Conservation (phyloP, 306 rosid genomes). For the Clitoria ternatea region DNA sequence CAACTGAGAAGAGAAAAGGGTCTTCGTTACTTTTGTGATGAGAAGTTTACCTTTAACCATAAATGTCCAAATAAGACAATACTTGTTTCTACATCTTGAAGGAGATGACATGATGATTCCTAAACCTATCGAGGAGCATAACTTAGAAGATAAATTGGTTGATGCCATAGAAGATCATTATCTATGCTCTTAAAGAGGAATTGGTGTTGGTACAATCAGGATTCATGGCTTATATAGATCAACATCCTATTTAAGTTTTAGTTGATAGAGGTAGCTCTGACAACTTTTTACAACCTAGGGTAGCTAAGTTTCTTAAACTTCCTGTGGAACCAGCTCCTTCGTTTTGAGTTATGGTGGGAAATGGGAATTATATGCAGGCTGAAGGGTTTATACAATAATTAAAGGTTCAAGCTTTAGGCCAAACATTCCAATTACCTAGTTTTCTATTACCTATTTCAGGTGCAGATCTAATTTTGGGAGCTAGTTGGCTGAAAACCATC, state of each 20-base stretch:
- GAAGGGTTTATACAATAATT: too few relatives aligned
- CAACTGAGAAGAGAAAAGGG: too few relatives aligned
- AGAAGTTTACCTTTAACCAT: background rate
- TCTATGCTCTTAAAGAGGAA: background rate
- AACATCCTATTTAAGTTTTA: background rate
- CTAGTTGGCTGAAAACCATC: too few relatives aligned
- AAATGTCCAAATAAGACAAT: background rate
- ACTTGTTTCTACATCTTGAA: too few relatives aligned
- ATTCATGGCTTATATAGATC: background rate
- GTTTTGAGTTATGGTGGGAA: background rate
- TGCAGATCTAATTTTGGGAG: too few relatives aligned
- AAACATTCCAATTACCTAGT: too few relatives aligned
- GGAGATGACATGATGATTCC: too few relatives aligned
- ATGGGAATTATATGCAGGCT: background rate
- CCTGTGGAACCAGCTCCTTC: background rate
- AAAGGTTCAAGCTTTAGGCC: too few relatives aligned
- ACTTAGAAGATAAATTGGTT: too few relatives aligned
- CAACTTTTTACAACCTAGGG: background rate
- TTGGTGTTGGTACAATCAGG: background rate
- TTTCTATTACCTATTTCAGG: too few relatives aligned
- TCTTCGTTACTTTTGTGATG: too few relatives aligned
- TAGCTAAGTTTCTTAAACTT: background rate
- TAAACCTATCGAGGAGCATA: too few relatives aligned
- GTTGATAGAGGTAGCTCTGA: background rate
- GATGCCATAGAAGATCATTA: background rate